phyloP scores from a whole-genome alignment of 176 grass and related monocot genomes.

The Oryza australiensis region DNA sequence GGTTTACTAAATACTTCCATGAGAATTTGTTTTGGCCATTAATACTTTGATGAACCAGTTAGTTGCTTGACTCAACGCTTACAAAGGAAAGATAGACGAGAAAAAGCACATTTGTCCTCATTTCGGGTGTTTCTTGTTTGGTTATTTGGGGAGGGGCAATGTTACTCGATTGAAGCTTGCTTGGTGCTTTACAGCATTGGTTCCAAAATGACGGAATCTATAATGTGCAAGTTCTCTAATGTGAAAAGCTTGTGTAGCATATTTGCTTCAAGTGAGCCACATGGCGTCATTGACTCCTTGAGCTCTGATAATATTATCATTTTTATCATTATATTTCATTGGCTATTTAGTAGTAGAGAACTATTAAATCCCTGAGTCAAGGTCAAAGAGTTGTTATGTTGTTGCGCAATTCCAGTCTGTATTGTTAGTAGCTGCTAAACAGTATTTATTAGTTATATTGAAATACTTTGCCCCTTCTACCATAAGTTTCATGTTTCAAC shows the following conservation, averaged over 20 bases:
- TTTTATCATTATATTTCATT: slow-evolving; percentile 5
- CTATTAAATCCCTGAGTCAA: slow-evolving; percentile 13
- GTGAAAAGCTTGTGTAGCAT: background rate
- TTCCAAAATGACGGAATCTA: background rate
- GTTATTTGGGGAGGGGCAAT: slow-evolving; percentile 25
- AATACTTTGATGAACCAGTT: background rate
- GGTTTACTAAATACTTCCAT: background rate
- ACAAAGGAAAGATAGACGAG: background rate
- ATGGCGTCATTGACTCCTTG: slow-evolving; percentile 3
- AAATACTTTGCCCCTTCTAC: slow-evolving; percentile 6
- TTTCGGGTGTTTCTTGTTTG: slow-evolving; percentile 12
- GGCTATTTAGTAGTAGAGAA: background rate
- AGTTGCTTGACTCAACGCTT: slow-evolving; percentile 5
- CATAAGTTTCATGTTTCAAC: slow-evolving; percentile 6
- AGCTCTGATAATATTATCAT: slow-evolving; percentile 7
- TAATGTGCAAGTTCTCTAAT: background rate
- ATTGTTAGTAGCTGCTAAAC: background rate
- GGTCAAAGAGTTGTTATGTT: background rate
- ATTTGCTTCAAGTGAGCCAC: slow-evolving; percentile 18
- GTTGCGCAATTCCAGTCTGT: background rate
- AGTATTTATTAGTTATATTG: background rate
- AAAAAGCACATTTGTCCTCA: background rate
- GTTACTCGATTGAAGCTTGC: slow-evolving; percentile 20
- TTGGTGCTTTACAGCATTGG: slow-evolving; percentile 10
- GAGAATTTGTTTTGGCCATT: background rate